Evolutionary conservation across 2,329 filamentous ascomycete species (phyloP).

Genomic region (Xylariaceae sp.): DNA sequence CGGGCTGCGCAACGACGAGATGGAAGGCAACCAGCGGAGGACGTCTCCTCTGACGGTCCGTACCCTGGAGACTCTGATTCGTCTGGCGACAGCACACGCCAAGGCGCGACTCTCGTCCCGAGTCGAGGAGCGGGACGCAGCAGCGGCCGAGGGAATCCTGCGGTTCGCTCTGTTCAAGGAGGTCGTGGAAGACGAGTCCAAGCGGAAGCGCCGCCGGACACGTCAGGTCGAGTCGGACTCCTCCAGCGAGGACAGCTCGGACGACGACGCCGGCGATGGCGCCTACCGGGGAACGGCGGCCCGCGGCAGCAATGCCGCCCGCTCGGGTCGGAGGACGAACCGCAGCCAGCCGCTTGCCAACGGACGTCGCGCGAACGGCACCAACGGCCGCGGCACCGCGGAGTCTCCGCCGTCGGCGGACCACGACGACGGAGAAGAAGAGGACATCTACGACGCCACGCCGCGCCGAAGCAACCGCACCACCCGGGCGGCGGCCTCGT

Average conservation of each 20-base stretch:
- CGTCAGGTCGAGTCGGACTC: conserved; percentile 49
- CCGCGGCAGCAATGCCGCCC: conserved; percentile 26
- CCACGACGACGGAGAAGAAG: conserved; percentile 42
- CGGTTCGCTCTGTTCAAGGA: conserved; percentile 97
- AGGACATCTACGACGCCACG: conserved; percentile 37
- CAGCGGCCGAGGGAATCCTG: conserved; percentile 80
- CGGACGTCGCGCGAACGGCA: conserved; percentile 19
- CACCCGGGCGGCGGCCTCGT: conserved; percentile 25
- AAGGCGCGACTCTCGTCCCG: conserved; percentile 82
- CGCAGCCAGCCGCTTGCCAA: conserved; percentile 19
- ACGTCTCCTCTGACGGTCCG: conserved; percentile 94
- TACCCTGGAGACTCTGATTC: conserved; percentile 96
- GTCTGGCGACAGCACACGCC: conserved; percentile 90
- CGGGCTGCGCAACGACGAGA: conserved; percentile 86
- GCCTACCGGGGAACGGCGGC: conserved; percentile 29
- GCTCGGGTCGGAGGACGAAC: conserved; percentile 21
- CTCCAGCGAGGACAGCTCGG: conserved; percentile 51
- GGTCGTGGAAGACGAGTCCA: conserved; percentile 69
- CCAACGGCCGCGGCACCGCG: conserved; percentile 19
- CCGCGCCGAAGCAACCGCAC: conserved; percentile 37
- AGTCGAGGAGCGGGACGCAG: conserved; percentile 83
- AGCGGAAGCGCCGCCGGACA: conserved; percentile 74
- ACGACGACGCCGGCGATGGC: conserved; percentile 43
- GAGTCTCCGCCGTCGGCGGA: conserved; percentile 28
- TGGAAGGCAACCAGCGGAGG: conserved; percentile 86